Evolutionary conservation across 169 alveolate species (phyloP), one percentile per base, ranked within the genome.

Genomic region (Eimeria acervulina): DNA sequence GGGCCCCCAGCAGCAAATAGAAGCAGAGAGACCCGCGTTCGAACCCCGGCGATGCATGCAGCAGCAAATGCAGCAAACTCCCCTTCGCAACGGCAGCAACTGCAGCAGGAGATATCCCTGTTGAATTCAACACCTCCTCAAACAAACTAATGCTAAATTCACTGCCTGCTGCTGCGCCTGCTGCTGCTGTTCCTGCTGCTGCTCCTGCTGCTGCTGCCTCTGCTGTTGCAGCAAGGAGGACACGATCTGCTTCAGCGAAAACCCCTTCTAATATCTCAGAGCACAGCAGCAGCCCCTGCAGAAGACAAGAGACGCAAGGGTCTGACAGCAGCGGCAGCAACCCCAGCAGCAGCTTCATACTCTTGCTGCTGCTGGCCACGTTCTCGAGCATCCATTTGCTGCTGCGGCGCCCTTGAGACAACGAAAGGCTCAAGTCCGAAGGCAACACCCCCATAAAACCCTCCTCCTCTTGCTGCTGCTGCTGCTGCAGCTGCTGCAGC

Each of bases 371-470:
- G 59, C 72, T 19, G 68, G 70, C 51, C 51, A 91, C 91, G 31
- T 89, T 68, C 47, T 76, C 6, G 40, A 91, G 63, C 68, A 91
- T 72, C 95, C 95, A 91, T 52, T 66, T 66, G 21, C 84, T 51
- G 90, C 83, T 42, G 88, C 61, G n/a, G 63, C 95, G 90, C 19
- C 95, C 95, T 36, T 74, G 36, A 21, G 15, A 47, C 6, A 55
- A 55, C 26, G 47, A 76, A 3, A 2, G 38, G 15, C 47, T 13
- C 66, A 91, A 42, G n/a, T 21, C 80, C 26, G 83, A 28, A 1
- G 81, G 83, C 38, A 76, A n/a, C 33, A 23, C 36, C 44, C 33
- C 95, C 40, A 91, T 38, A 28, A 40, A 44, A 59, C 63, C 81
- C 8, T 47, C 76, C 28, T 55, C 83, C 38, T 90, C 70, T 38